Percentiles rank a stretch among this genome's conserved stretches.
phyloP scores from a whole-genome alignment of 495 filamentous ascomycete species.

The Aspergillus conjunctus region DNA sequence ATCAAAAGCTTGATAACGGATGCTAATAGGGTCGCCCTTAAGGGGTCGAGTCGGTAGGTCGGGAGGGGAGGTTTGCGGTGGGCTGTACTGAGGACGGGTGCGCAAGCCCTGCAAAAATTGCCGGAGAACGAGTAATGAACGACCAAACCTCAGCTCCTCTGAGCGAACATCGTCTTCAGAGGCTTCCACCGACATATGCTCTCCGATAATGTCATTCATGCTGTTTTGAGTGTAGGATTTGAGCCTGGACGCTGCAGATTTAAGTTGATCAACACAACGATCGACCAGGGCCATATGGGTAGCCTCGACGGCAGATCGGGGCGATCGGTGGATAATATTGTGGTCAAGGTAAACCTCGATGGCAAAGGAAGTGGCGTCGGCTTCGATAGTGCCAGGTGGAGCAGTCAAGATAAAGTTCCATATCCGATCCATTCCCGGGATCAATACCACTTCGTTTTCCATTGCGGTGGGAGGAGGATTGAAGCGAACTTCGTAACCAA shows the following conservation, averaged over 20 bases:
- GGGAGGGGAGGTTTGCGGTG: slow-evolving; percentile 42
- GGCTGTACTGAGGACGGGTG: slow-evolving; percentile 55
- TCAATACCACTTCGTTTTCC: slow-evolving; percentile 51
- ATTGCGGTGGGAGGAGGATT: slow-evolving; percentile 37
- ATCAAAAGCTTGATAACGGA: slow-evolving; percentile 75
- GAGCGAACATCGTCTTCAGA: slow-evolving; percentile 45
- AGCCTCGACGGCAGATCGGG: slow-evolving; percentile 54
- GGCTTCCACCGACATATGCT: slow-evolving; percentile 50
- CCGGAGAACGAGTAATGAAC: slow-evolving; percentile 63
- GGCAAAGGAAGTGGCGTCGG: slow-evolving; percentile 65
- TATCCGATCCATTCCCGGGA: slow-evolving; percentile 71
- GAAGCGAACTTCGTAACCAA: slow-evolving; percentile 51
- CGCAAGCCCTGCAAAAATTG: slow-evolving; percentile 58
- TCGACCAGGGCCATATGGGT: slow-evolving; percentile 80
- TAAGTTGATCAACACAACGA: slow-evolving; percentile 76
- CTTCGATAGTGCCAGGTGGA: slow-evolving; percentile 67
- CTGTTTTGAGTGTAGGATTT: slow-evolving; percentile 45
- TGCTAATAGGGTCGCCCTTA: slow-evolving; percentile 61
- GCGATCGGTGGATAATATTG: slow-evolving; percentile 40
- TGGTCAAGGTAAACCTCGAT: slow-evolving; percentile 75
- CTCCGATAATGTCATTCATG: slow-evolving; percentile 32
- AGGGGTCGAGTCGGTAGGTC: slow-evolving; percentile 42
- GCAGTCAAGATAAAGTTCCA: slow-evolving; percentile 82
- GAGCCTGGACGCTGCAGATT: slow-evolving; percentile 63
- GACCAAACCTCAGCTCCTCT: slow-evolving; percentile 64